Evolutionary conservation across 306 rosid species (phyloP).

Genomic region (Citrullus colocynthis): DNA sequence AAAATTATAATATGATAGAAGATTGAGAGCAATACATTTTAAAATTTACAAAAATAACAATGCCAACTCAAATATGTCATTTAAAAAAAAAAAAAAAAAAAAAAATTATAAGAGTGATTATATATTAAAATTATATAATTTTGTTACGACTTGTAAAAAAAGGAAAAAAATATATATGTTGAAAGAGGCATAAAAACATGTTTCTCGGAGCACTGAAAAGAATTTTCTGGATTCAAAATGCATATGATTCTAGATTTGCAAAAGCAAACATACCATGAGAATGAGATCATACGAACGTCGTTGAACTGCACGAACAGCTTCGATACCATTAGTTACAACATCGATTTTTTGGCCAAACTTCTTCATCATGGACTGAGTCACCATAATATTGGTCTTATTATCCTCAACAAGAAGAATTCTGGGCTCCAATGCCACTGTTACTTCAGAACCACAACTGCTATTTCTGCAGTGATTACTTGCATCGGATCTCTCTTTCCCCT

Average conservation of each 20-base stretch:
- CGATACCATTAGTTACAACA: slow-evolving; percentile 75
- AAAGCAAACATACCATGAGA: slow-evolving; percentile 49
- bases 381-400: slow-evolving; percentile 86
- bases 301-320: slow-evolving; percentile 71
- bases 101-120: not conserved
- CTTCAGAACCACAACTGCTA: slow-evolving; percentile 21
- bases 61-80: not conserved
- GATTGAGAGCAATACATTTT: not conserved
- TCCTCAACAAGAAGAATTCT: slow-evolving; percentile 90
- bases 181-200: not conserved
- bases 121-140: not conserved
- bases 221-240: not conserved
- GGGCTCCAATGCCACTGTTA: slow-evolving; percentile 25
- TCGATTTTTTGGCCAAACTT: slow-evolving; percentile 69
- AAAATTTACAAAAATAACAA: not conserved
- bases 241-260: not conserved
- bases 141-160: not conserved
- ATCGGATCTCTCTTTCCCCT: slow-evolving; percentile 28
- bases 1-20: not conserved
- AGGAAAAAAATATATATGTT: not conserved
- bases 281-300: slow-evolving; percentile 43
- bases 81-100: not conserved
- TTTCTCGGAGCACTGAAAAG: not conserved
- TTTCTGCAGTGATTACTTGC: slow-evolving; percentile 15
- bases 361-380: slow-evolving; percentile 86